Evolutionary conservation across 2,329 filamentous ascomycete genomes (phyloP), one percentile per base, ranked within the genome.

Genomic region (Colletotrichum spinosum): DNA sequence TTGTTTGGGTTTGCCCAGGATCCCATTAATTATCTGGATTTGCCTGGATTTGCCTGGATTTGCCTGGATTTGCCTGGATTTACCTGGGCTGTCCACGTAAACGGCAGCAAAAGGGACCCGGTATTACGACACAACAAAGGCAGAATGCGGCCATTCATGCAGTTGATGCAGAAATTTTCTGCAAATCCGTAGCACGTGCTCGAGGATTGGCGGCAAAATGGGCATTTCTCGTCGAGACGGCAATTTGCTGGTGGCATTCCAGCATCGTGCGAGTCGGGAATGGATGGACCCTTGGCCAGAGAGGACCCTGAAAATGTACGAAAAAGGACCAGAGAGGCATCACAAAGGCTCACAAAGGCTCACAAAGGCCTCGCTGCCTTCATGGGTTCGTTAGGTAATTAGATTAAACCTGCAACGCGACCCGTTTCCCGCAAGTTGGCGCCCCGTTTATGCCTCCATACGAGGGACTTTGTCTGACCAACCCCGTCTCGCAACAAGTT

Each of bases 371-470:
- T 51, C 55, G 37, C 7, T 51, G 35, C 8, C n/a, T 58, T 46
- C 55, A 58, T 51, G 55, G 55, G 55, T 35, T 12, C 25, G 12
- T 51, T 58, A 37, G 46, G 55, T 58, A 58, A 51, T 41, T 50
- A 51, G 55, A 51, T 44, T 58, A 42, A 58, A 51, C 38, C 44
- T 45, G 55, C 46, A 58, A 45, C 55, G 38, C n/a, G 55, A 58
- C 55, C 46, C 55, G 55, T 58, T 51, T 58, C 51, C 46, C 37
- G 55, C 55, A 58, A 58, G 38, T 42, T 12, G 46, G 17, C 39
- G 46, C 55, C 55, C 46, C 46, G 38, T 37, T 58, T 57, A 57
- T 42, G 45, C 55, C 55, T 57, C 54, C 54, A 50, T 57, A 49
- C 37, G 45, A 35, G 15, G 45, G 39, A 37, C 4, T 37, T 39